Evolutionary conservation across 164 flowering plant species (phyloP).

Genomic region (Stephania cephalantha): DNA sequence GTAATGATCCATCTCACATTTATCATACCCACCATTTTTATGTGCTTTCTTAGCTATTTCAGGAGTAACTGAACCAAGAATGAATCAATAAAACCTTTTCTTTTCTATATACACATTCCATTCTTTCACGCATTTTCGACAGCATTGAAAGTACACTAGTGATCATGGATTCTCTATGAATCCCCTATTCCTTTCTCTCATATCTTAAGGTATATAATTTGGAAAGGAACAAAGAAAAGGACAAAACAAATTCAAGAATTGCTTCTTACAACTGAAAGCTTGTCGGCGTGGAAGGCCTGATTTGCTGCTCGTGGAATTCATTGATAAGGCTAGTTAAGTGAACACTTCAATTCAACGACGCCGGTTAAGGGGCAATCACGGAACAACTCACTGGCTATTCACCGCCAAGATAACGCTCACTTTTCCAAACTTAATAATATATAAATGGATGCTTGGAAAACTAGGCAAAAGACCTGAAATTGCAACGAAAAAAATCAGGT

Average conservation of each 20-base stretch:
- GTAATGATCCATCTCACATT: not conserved
- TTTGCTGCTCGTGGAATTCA: not conserved
- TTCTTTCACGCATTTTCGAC: not conserved
- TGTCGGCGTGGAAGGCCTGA: not conserved
- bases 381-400: not conserved
- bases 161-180: not conserved
- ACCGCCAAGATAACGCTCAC: not conserved
- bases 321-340: not conserved
- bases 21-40: not conserved
- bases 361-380: not conserved
- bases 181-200: not conserved
- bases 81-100: slow-evolving; percentile 8
- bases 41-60: not conserved
- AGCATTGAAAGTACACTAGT: not conserved
- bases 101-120: slow-evolving; percentile 9
- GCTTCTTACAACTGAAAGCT: not conserved
- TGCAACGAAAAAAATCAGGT: not conserved
- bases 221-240: not conserved
- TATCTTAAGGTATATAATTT: not conserved
- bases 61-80: not conserved
- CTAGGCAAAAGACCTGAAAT: slow-evolving; percentile 17
- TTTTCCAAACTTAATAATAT: not conserved
- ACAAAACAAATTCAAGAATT: not conserved
- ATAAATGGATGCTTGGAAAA: not conserved
- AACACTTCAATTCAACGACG: not conserved